Evolutionary conservation across 768 basidiomycete species (phyloP), one percentile per base, ranked within the genome.

Genomic region (Kwoniella dejecticola): DNA sequence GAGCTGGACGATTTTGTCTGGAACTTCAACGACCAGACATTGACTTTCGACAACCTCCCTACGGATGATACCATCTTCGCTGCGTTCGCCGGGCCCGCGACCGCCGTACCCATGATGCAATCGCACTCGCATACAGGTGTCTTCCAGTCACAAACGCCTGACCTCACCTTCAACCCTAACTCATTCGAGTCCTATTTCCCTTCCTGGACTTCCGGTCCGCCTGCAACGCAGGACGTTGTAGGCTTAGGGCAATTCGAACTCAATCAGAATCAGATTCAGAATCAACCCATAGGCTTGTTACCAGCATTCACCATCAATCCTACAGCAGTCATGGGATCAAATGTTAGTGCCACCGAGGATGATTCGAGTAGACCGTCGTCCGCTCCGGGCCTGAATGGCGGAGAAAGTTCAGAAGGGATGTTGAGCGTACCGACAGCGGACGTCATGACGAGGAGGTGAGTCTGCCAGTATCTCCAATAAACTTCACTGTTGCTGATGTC

Each of bases 371-470:
- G 74, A 54, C 71, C 74, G 11, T 59, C 62, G 19, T 66, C 62
- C 40, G 69, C 71, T 47, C 71, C 71, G 47, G 63, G 64, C 12
- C 31, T 65, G 55, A 62, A 63, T 45, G 68, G 62, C 19, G 63
- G 52, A 48, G 67, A 70, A 59, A 64, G 56, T 49, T 55, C 56
- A 10, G 61, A 62, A 17, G 38, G 53, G 52, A 52, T 72, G 74
- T 67, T 71, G 71, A 72, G 74, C 69, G 71, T 65, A 33, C 67
- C 69, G 17, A 47, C 56, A 23, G 60, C 41, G 27, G 71, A 63
- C 21, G 29, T 61, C 19, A 75, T 75, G 74, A 60, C 59, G 30
- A 64, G 67, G 64, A 75, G 71, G 74, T 72, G 60, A 67, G 74
- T 60, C 7, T 13, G 29, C 6, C 12, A 11, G 15, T 41, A 4